These are phyloP conservation scores for Agapanthus africanus DNA, from an alignment of 106 monocot species.

Conservation along the genomic window DNA sequence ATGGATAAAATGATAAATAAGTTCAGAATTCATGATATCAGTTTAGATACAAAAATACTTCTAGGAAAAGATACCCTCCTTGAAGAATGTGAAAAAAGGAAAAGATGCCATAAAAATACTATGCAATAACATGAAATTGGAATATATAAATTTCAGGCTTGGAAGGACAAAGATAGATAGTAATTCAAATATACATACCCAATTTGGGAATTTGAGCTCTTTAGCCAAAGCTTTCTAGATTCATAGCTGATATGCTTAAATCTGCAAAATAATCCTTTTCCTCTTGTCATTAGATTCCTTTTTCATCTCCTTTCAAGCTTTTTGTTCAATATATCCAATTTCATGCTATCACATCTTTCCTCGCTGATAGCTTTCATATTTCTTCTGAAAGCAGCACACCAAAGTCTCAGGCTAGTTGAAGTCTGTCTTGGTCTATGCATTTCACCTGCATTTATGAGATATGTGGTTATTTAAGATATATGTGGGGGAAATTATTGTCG, in stretches of 20 bases:
- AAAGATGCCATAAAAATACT: background rate
- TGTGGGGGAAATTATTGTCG: background rate
- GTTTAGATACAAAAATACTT: background rate
- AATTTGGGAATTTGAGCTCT: background rate
- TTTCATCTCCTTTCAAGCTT: background rate
- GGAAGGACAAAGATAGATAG: background rate
- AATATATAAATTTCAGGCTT: background rate
- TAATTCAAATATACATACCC: too few relatives aligned
- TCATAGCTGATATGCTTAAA: background rate
- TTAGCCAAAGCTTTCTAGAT: background rate
- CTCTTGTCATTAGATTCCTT: background rate
- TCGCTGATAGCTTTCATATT: background rate
- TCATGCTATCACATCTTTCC: conserved; percentile 1
- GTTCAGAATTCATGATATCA: background rate
- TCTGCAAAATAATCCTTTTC: conserved; percentile 2
- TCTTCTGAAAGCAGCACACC: background rate
- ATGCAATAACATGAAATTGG: background rate
- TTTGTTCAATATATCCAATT: conserved; percentile 5
- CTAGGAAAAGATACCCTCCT: background rate
- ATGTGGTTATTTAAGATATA: background rate
- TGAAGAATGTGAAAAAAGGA: background rate
- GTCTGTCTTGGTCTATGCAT: background rate
- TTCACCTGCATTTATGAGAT: background rate
- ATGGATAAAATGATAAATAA: background rate
- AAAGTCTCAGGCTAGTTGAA: background rate